These are phyloP conservation scores for Candida koratica DNA, from an alignment of 805 yeast species.

Conservation along the genomic window DNA sequence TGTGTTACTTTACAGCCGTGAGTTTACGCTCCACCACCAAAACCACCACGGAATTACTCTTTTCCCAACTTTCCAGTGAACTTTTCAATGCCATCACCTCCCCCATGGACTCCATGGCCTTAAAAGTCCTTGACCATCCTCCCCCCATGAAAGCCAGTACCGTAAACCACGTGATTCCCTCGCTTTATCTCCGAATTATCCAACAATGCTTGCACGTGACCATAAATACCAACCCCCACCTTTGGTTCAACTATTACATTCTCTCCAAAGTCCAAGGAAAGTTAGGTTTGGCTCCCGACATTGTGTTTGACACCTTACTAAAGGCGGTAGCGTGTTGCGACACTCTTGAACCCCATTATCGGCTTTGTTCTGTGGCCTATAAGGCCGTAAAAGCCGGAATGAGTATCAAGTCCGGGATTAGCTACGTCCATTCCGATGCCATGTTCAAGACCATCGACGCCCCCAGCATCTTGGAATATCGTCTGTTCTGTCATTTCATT, in stretches of 20 bases:
- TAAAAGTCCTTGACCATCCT: constrained; percentile 39
- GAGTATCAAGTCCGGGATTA: constrained; percentile 33
- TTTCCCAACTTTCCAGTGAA: constrained; percentile 55
- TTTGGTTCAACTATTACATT: constrained; percentile 63
- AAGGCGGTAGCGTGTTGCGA: constrained; percentile 44
- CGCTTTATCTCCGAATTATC: constrained; percentile 36
- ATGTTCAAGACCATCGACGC: constrained; percentile 18
- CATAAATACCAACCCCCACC: constrained; percentile 36
- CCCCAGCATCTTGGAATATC: constrained; percentile 6
- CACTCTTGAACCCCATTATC: constrained; percentile 73
- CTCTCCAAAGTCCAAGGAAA: constrained; percentile 58
- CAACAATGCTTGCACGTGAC: constrained; percentile 47
- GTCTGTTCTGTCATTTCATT: constrained; percentile 36
- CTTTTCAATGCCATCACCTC: constrained; percentile 55
- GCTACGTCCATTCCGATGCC: constrained; percentile 34
- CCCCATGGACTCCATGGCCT: constrained; percentile 65
- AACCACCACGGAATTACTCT: constrained; percentile 34
- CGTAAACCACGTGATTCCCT: constrained; percentile 23
- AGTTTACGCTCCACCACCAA: constrained; percentile 22
- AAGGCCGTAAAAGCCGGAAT: constrained; percentile 50
- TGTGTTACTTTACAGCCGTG: constrained; percentile 74
- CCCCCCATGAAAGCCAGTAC: constrained; percentile 25
- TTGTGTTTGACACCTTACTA: constrained; percentile 40
- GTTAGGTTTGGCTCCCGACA: constrained; percentile 27
- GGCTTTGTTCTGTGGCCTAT: constrained; percentile 51